phyloP scores from a whole-genome alignment of 345 rosid genomes.

The Populus nigra region DNA sequence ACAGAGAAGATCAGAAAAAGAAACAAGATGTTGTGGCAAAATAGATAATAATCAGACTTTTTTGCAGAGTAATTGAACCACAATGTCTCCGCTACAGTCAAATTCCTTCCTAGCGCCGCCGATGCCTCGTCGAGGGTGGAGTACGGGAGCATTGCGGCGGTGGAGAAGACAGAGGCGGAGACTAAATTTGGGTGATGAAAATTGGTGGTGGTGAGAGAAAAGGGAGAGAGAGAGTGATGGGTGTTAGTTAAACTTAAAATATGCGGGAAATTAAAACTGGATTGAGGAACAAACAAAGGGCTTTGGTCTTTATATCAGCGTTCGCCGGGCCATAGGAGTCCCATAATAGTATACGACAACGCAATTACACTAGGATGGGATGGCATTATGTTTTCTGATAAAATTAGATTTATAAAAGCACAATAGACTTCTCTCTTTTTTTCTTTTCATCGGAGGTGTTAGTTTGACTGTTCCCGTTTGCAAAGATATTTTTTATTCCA shows the following conservation, averaged over 20 bases:
- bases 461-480: too few relatives aligned
- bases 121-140: conserved; percentile 58
- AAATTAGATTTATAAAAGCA: neutral
- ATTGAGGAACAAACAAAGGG: neutral
- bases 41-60: conserved; percentile 79
- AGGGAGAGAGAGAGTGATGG: neutral
- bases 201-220: neutral
- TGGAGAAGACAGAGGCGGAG: conserved; percentile 1
- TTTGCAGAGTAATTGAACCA: conserved; percentile 86
- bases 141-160: conserved; percentile 64
- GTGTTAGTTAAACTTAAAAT: conserved; percentile 16
- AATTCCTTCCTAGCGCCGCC: conserved; percentile 65
- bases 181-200: neutral
- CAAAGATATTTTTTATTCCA: too few relatives aligned
- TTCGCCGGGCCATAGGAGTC: neutral
- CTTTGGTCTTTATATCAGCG: neutral
- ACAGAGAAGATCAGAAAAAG: conserved; percentile 65
- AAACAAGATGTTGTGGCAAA: conserved; percentile 76
- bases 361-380: neutral
- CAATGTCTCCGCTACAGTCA: conserved; percentile 57
- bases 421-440: too few relatives aligned
- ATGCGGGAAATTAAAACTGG: conserved; percentile 29
- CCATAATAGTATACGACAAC: too few relatives aligned
- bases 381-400: neutral
- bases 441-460: too few relatives aligned